Base-by-base conservation (phyloP, 1,284 basidiomycete species). In the Ganoderma sinense region DNA sequence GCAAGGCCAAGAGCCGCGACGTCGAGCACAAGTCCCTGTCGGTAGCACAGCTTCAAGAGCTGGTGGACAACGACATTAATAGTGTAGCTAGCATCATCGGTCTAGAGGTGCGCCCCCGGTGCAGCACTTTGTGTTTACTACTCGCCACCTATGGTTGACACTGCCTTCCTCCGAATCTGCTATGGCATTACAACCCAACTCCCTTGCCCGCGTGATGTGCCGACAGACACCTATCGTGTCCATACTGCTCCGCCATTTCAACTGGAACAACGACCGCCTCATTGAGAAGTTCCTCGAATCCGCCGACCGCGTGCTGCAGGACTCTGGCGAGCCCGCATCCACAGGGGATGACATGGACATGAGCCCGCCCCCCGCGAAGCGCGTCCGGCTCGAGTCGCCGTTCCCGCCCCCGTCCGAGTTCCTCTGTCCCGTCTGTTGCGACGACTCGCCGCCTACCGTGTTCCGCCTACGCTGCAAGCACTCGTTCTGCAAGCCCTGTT, bases 201-300 rank as follows among this genome's bases (percentile, higher is more conserved):
- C 23, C 6, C 51, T 40, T 53, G 11, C 29, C 43, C 33, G 23
- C 43, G 31, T 59, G 41, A 31, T 13, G 31, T 41, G 40, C 33
- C 31, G n/a, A 39, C 67, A 83, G 84, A 78, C 82, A 43, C 83
- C 82, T 18, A 85, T 87, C 23, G 88, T 88, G 1, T 86, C 88
- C 3, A 87, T 89, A 31, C 83, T 92, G 1, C 82, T 91, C 1
- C 85, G 89, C 14, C 86, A 90, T 76, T 91, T 88, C 78, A 82
- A 83, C 31, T 92, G 90, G 90, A 90, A 91, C 80, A 84, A 86
- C 65, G 91, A 92, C 76, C 86, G 86, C 66, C 84, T 91, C 18
- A 82, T 86, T 56, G 86, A 89, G 74, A 80, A 82, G 70, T 90
- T 85, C 77, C 86, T 87, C 83, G 88, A 86, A 61, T 84, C 85